A percentile compares a stretch with the other conserved stretches of the same genome.
Conservation (phyloP, 306 rosid species). For the Albizia julibrissin region DNA sequence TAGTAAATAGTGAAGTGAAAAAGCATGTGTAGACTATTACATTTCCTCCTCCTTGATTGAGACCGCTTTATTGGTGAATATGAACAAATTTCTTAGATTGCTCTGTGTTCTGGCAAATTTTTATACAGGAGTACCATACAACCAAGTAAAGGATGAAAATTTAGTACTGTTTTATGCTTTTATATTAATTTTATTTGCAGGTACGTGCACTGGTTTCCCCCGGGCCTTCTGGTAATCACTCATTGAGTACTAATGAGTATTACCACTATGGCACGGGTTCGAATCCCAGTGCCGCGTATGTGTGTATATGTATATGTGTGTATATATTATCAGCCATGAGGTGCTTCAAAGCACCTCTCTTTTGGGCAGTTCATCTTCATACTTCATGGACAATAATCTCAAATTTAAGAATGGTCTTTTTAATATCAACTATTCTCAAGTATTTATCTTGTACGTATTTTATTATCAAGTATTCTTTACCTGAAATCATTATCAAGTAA, state of each 20-base stretch:
- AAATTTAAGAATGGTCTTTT: not conserved
- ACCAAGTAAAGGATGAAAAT: not conserved
- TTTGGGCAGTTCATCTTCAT: not conserved
- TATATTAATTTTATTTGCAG: not conserved
- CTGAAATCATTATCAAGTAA: no score
- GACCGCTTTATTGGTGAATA: not conserved
- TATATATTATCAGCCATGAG: not conserved
- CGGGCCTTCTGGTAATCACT: not conserved
- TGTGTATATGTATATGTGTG: not conserved
- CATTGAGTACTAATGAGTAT: not conserved
- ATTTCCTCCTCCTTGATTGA: not conserved
- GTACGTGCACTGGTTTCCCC: not conserved
- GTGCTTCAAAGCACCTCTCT: not conserved
- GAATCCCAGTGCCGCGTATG: not conserved
- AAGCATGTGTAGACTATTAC: not conserved
- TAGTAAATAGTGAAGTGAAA: not conserved
- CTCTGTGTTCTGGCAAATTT: not conserved
- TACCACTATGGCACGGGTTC: not conserved
- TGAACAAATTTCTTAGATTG: not conserved
- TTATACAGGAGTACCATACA: not conserved
- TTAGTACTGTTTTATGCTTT: not conserved
- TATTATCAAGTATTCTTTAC: no score
- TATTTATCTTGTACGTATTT: no score
- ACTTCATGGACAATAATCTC: not conserved
- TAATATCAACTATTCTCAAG: not conserved